Percentiles rank a stretch among this genome's conserved stretches.
These are phyloP conservation scores for Tetrahymena thermophila DNA, from an alignment of 73 alveolate species.

Conservation along the genomic window DNA sequence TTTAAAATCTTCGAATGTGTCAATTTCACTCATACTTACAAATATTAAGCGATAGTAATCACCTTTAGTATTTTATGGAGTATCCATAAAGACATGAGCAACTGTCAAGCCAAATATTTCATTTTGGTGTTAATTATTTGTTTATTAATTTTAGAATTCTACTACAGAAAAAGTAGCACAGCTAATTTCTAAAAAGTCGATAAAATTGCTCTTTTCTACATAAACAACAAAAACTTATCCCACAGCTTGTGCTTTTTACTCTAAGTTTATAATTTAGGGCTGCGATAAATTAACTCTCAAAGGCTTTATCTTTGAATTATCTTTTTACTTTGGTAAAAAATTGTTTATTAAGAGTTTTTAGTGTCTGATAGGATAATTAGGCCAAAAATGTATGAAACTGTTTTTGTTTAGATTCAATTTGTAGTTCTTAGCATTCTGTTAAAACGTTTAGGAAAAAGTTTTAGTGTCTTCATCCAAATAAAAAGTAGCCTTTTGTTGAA, in stretches of 20 bases:
- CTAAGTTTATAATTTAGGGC: background rate
- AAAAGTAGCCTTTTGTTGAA: background rate
- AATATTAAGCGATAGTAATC: background rate
- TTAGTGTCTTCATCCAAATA: background rate
- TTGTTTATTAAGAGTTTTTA: background rate
- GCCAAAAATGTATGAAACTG: background rate
- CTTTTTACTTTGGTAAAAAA: background rate
- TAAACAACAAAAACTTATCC: background rate
- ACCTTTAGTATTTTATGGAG: background rate
- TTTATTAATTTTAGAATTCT: background rate
- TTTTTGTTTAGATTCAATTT: background rate
- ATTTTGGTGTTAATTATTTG: background rate
- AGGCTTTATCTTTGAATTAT: background rate
- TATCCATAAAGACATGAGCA: background rate
- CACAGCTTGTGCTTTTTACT: background rate
- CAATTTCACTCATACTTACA: background rate
- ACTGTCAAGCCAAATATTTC: background rate
- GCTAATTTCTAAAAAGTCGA: background rate
- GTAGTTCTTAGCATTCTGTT: background rate
- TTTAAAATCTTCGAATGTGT: background rate
- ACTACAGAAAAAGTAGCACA: background rate
- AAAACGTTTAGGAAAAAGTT: background rate
- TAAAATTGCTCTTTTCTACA: background rate
- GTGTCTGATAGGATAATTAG: background rate
- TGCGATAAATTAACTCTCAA: background rate